Evolutionary conservation across 2,329 filamentous ascomycete species (phyloP).

Genomic region (Stagonosporopsis rhizophila): DNA sequence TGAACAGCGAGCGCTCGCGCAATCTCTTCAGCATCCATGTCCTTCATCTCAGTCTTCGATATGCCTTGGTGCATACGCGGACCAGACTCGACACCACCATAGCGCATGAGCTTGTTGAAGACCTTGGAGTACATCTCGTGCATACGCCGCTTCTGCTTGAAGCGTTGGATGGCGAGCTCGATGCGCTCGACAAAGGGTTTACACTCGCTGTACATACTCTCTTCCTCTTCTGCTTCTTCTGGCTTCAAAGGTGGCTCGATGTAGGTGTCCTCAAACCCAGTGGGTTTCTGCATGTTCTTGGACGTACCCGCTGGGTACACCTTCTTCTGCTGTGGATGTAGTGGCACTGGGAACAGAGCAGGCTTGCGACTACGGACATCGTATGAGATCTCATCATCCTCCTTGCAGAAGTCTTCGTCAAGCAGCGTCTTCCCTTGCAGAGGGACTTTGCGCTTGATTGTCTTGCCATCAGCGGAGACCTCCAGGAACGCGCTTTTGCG

Average conservation of each 20-base stretch:
- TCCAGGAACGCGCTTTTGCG: constrained; percentile 53
- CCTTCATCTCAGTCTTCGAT: constrained; percentile 66
- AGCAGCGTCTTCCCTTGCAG: constrained; percentile 42
- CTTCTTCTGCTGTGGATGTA: constrained; percentile 39
- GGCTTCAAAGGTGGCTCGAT: constrained; percentile 81
- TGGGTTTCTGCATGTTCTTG: constrained; percentile 53
- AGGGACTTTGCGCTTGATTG: constrained; percentile 53
- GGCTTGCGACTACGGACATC: constrained; percentile 36
- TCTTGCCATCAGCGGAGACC: constrained; percentile 51
- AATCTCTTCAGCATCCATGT: constrained; percentile 69
- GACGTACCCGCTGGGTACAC: constrained; percentile 45
- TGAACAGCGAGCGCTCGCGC: constrained; percentile 70
- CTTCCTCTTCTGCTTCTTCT: constrained; percentile 70
- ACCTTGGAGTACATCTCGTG: constrained; percentile 66
- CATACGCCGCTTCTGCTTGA: constrained; percentile 77
- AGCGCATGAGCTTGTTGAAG: constrained; percentile 81
- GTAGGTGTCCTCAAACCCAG: constrained; percentile 71
- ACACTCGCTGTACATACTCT: constrained; percentile 69
- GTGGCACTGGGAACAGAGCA: constrained; percentile 30
- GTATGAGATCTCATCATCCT: constrained; percentile 40
- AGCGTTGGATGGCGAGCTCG: constrained; percentile 84
- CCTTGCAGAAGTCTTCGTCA: constrained; percentile 36
- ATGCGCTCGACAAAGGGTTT: constrained; percentile 69
- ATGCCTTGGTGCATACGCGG: constrained; percentile 70
- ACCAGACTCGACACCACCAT: constrained; percentile 77